Evolutionary conservation across 2,329 filamentous ascomycete species (phyloP), one percentile per base, ranked within the genome.

Genomic region (Calonectria hongkongensis): DNA sequence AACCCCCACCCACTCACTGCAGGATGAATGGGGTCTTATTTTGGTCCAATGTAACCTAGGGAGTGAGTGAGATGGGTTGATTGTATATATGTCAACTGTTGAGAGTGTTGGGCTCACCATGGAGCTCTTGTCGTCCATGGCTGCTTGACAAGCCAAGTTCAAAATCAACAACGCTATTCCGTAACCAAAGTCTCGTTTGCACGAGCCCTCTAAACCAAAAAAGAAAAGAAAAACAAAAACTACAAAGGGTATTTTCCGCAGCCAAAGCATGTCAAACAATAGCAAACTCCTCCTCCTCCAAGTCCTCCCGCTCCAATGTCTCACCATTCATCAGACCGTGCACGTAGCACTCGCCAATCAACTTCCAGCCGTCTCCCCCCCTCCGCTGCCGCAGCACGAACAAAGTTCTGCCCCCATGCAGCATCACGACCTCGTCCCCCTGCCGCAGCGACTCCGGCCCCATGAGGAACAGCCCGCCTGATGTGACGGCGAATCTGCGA

Each of bases 251-350:
- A 60, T 60, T 18, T 18, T 60, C 54, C 54, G 27, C 27, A 36
- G 15, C 33, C 13, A 36, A 25, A 18, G 47, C 9, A 10, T 21
- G 25, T 77, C 68, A 82, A 16, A 76, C 25, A 70, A 84, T 80
- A 2, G 76, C 68, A 77, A 84, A 84, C 51, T 78, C 77, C 54
- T 84, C 81, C 25, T 83, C 77, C 6, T 74, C 51, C 1, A 73
- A n/a, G 12, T 72, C 76, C 7, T 78, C 73, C 8, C 72, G 67
- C 16, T 74, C 66, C 69, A 83, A 73, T 3, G 75, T 80, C 72
- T 85, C 83, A 1, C 83, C 82, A 39, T 81, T 74, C 84, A 85
- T 85, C 62, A 85, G 67, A 1, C 83, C 83, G 68, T 84, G 82
- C 3, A 83, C 80, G 70, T 84, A 85, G 43, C 83, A 85, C 71